Evolutionary conservation across 2,329 filamentous ascomycete genomes (phyloP), one percentile per base, ranked within the genome.

Genomic region (Conoideocrella luteorostrata): DNA sequence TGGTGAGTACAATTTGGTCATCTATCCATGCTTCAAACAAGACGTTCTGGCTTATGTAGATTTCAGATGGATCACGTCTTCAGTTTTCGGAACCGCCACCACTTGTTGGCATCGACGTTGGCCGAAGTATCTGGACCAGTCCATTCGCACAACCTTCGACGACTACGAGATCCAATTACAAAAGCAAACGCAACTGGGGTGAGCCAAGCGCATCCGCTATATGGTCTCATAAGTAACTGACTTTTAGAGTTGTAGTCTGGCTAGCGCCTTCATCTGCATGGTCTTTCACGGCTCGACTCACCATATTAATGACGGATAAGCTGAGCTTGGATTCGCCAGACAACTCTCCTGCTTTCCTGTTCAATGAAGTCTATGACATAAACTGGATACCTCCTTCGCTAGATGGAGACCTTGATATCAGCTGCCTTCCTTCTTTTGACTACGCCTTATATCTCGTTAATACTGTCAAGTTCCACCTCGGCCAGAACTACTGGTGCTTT

Each of bases 391-490:
- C 44, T 4, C 39, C 42, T 1, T 43, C 50, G 13, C 38, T 42
- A 1, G 43, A 50, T n/a, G 52, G 54, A 0, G 46, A 45, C 0
- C 59, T 58, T 1, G 63, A 67, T 21, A 57, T 63, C 1, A 56
- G 47, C 9, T 56, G 58, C 3, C 43, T 67, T 0, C 65, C 65
- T 0, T 64, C 64, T 3, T 49, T 63, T n/a, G 54, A 62, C 40
- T 48, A 61, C 28, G 56, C 61, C 2, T 45, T 61, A 11, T 61
- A 61, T 26, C 52, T 64, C 4, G 57, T 64, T 45, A 53, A 61
- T 38, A 56, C 58, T 2, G 63, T 65, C 41, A 64, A 65, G 13
- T 67, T 66, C 20, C 64, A 67, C 13, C 55, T 67, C 0, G 58
- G 62, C 4, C 62, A 65, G 18, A 58, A 54, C 4, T 67, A 64